A percentile compares a stretch with the other conserved stretches of the same genome.
Evolutionary conservation across 352 stramenopile genomes (phyloP).

Genomic region (Peronosclerospora sorghi): DNA sequence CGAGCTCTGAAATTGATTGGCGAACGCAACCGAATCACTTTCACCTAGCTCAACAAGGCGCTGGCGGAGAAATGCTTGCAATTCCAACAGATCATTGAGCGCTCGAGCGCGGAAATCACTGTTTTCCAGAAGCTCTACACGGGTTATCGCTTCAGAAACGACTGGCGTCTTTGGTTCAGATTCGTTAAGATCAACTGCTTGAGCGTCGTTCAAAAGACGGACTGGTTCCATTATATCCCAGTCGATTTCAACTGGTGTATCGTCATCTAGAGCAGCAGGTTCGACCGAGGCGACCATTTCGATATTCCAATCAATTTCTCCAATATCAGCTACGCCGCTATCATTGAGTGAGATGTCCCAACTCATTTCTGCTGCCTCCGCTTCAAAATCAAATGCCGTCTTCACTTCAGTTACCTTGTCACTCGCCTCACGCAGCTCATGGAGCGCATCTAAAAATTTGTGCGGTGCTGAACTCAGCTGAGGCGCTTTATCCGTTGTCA

Average conservation of each 20-base stretch:
- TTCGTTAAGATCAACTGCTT: constrained; percentile 4
- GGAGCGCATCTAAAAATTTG: constrained; percentile 49
- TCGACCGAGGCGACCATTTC: constrained; percentile 24
- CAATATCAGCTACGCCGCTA: constrained; percentile 16
- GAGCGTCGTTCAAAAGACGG: constrained; percentile 1
- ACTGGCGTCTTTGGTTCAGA: constrained; percentile 1
- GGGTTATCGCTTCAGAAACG: constrained; percentile 15
- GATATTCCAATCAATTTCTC: constrained; percentile 60
- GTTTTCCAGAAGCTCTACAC: constrained; percentile 39
- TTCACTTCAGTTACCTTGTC: constrained; percentile 16
- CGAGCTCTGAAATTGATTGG: constrained; percentile 61
- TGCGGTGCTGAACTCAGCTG: constrained; percentile 28
- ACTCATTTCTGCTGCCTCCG: constrained; percentile 48
- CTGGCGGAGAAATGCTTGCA: constrained; percentile 54
- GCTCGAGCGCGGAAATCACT: constrained; percentile 47
- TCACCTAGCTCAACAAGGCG: constrained; percentile 34
- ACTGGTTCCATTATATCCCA: constrained; percentile 51
- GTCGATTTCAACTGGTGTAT: constrained; percentile 50
- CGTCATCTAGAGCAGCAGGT: constrained; percentile 8
- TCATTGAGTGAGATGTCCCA: constrained; percentile 61
- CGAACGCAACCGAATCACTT: constrained; percentile 45
- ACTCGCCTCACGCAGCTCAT: constrained; percentile 34
- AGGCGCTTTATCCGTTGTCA: constrained; percentile 17
- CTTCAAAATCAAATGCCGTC: constrained; percentile 35
- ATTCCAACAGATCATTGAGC: constrained; percentile 67